Evolutionary conservation across 768 basidiomycete genomes (phyloP).

Genomic region (Candolleomyces efflorescens): DNA sequence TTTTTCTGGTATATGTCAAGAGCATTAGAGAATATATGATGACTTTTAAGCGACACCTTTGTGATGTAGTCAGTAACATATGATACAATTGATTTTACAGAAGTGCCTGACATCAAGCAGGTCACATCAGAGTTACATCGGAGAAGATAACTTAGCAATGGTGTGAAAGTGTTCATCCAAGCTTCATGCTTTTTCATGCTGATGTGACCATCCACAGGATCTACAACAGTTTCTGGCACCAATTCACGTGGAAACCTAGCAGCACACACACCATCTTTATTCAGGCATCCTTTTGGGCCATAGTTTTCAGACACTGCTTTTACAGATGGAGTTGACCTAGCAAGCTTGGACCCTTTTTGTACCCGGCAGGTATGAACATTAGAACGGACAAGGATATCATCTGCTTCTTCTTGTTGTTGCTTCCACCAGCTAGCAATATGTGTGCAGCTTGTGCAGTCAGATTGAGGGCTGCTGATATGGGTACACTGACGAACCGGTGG

Average conservation of each 20-base stretch:
- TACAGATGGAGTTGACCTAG: no score
- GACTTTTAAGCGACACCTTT: conserved; percentile 34
- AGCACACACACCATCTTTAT: conserved; percentile 25
- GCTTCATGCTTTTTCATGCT: conserved; percentile 29
- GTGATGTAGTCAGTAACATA: conserved; percentile 43
- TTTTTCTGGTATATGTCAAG: conserved; percentile 21
- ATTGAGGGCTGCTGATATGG: no score
- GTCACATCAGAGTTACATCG: conserved; percentile 36
- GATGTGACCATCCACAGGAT: conserved; percentile 24
- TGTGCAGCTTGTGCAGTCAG: no score
- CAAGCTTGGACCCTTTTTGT: no score
- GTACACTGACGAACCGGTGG: no score
- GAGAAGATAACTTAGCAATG: conserved; percentile 26
- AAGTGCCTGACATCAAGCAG: conserved; percentile 33
- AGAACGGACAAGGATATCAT: no score
- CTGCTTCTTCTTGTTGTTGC: no score
- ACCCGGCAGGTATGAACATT: no score
- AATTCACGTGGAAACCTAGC: conserved; percentile 30
- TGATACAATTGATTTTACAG: conserved; percentile 31
- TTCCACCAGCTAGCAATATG: no score
- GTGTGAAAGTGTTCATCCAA: conserved; percentile 31
- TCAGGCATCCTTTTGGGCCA: conserved; percentile 5
- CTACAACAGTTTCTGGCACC: conserved; percentile 17
- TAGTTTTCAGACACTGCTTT: no score
- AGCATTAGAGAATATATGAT: conserved; percentile 31